Evolutionary conservation across 2,329 filamentous ascomycete genomes (phyloP), one percentile per base, ranked within the genome.

Genomic region (Colletotrichum costaricense): DNA sequence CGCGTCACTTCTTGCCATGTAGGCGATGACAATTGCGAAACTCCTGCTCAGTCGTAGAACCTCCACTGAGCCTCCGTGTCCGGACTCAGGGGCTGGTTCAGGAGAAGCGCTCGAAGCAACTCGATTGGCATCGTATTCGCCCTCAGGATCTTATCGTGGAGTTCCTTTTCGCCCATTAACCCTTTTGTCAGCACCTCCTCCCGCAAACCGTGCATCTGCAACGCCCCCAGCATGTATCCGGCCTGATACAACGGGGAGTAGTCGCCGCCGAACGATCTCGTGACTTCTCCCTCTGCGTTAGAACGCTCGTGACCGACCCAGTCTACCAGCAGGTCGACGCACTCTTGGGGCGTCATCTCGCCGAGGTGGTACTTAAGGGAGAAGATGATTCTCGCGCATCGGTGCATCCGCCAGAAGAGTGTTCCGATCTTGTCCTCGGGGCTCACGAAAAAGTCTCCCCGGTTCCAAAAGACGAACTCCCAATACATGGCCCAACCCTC

Each of bases 401-500:
- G 87, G 78, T 92, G 89, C 86, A 91, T 90, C 16, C 88, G 84
- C 89, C 89, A 91, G 78, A 91, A 91, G 8, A 92, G 79, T 74
- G 90, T 88, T 0, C 89, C 89, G 26, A 91, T 84, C 52, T 84
- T 83, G 74, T 91, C 87, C 72, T 88, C 86, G 0, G 89, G 83
- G 0, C 83, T 82, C 4, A 81, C 80, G 69, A 86, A 84, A 76
- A 90, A 91, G 75, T 86, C 84, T 35, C 84, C 84, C 33, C 87
- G 83, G 55, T 87, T 79, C 88, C 88, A 92, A 19, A 92, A 82
- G 22, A 90, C 78, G 76, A 90, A 82, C 80, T 91, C 90, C 89
- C 89, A 91, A 78, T 91, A 91, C 75, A 90, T 84, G 11, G 89
- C 87, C 89, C 89, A 91, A 22, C 89, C 89, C 78, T 91, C 90